These are phyloP conservation scores for Blumeria graminis DNA, from an alignment of 2,329 filamentous ascomycete species.

Conservation along the genomic window DNA sequence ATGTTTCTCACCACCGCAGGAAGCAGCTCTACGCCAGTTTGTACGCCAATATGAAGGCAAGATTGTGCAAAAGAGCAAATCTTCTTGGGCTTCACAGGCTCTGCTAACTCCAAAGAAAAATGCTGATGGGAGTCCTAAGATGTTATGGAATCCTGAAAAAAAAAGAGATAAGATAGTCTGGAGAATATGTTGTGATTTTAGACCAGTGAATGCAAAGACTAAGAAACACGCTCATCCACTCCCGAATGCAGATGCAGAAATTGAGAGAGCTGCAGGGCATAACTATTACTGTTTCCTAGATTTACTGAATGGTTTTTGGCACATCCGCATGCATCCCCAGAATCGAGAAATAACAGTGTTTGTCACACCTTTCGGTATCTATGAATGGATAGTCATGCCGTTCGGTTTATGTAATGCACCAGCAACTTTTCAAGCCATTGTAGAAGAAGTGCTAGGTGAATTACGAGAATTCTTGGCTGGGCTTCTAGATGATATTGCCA, in stretches of 20 bases:
- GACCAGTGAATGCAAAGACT: not conserved
- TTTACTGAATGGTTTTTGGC: not conserved
- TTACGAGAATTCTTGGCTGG: not conserved
- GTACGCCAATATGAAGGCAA: not conserved
- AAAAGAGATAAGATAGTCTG: not conserved
- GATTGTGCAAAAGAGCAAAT: not conserved
- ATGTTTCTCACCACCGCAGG: not conserved
- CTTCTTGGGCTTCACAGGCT: not conserved
- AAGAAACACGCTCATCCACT: not conserved
- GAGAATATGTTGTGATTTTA: not conserved
- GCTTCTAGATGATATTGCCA: not conserved
- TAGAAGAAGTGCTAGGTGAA: not conserved
- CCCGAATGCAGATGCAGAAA: not conserved
- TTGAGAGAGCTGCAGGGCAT: not conserved
- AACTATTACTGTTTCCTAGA: not conserved
- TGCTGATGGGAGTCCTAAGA: not conserved
- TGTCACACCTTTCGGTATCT: not conserved
- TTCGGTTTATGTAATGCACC: slow-evolving; percentile 2
- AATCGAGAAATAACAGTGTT: not conserved
- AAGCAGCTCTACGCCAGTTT: not conserved
- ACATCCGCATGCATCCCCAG: not conserved
- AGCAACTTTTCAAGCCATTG: slow-evolving; percentile 1
- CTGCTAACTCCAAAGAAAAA: not conserved
- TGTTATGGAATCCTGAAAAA: not conserved
- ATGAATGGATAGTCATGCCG: slow-evolving; percentile 2